Evolutionary conservation across 345 rosid species (phyloP).

Genomic region (Eucalyptus polyanthemos): DNA sequence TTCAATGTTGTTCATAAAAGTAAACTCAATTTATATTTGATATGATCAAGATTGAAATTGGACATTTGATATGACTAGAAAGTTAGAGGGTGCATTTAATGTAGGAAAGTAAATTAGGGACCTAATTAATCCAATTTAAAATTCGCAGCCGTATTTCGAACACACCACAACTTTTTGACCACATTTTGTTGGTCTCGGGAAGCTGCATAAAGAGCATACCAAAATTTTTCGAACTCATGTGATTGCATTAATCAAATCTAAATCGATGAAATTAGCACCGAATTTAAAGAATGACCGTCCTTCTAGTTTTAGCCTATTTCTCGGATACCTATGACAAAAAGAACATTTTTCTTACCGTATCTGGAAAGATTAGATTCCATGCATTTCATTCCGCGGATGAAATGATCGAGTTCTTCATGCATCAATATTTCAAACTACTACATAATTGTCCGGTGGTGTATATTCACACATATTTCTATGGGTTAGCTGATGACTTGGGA

Average conservation of each 20-base stretch:
- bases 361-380: not conserved
- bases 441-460: not conserved
- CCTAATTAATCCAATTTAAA: not conserved
- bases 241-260: not conserved
- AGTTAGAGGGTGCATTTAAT: not conserved
- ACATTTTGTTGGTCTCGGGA: not conserved
- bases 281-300: not conserved
- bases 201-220: not conserved
- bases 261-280: not conserved
- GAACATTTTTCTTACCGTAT: not conserved
- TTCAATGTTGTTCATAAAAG: not conserved
- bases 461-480: not conserved
- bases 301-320: not conserved
- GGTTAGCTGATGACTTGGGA: rapidly evolving
- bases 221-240: not conserved
- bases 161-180: not conserved
- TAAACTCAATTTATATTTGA: not conserved
- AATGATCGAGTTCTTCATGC: not conserved
- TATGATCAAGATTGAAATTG: not conserved
- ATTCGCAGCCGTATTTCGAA: not conserved
- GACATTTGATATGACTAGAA: not conserved
- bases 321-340: rapidly evolving
- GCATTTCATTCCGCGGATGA: not conserved
- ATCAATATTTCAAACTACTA: not conserved
- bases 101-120: not conserved